Percentiles rank a stretch among this genome's conserved stretches.
Conservation (phyloP, 140 eudicot species). For the Oenanthe javanica region DNA sequence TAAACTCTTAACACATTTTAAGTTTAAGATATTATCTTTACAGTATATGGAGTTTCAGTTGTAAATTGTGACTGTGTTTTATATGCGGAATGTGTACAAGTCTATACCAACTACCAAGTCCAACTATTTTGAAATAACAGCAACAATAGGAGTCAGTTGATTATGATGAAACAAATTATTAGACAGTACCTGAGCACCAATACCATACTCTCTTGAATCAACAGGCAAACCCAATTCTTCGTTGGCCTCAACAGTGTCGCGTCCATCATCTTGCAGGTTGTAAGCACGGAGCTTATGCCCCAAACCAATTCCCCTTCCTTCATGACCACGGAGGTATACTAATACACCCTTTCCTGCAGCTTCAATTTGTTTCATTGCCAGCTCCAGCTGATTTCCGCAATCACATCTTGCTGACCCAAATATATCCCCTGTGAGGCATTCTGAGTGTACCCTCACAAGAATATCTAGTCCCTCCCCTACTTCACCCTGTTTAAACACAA, state of each 20-base stretch:
- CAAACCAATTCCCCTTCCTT: constrained; percentile 95
- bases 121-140: background rate
- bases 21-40: too few relatives aligned
- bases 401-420: constrained; percentile 98
- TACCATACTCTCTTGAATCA: constrained; percentile 93
- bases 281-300: constrained; percentile 99
- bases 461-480: constrained; percentile 58
- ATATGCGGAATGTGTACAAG: background rate
- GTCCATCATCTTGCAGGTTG: constrained; percentile 92
- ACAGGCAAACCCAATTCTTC: constrained; percentile 95
- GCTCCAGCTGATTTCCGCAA: constrained; percentile 81
- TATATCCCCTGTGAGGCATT: constrained; percentile 93
- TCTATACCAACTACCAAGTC: background rate
- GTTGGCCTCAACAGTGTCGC: constrained; percentile 97
- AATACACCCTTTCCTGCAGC: constrained; percentile 89
- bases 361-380: constrained; percentile 91
- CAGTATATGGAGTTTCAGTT: background rate
- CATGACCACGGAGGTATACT: constrained; percentile 93
- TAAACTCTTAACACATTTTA: background rate
- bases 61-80: background rate
- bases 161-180: background rate
- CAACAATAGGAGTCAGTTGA: background rate
- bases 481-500: constrained; percentile 43
- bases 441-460: constrained; percentile 77
- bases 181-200: constrained; percentile 88